These are phyloP conservation scores for Allomyces macrogynus DNA, from an alignment of 192 early-diverging fungal genomes.

Conservation along the genomic window DNA sequence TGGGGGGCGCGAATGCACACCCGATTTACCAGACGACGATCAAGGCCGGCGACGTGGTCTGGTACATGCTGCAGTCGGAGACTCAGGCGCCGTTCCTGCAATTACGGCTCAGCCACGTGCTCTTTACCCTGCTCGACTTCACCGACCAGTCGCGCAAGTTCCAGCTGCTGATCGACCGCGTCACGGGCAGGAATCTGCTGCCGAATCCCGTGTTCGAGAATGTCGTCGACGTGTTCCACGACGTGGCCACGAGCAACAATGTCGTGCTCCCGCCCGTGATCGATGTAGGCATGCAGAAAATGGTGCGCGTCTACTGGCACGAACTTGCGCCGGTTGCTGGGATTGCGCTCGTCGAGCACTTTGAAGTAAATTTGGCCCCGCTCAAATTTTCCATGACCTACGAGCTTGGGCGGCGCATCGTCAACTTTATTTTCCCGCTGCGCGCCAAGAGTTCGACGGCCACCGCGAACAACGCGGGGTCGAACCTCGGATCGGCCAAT, in stretches of 20 bases:
- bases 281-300: constrained; percentile 33
- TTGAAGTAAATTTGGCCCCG: constrained; percentile 73
- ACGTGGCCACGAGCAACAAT: neutral
- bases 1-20: neutral
- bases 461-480: neutral
- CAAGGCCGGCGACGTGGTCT: neutral
- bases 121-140: neutral
- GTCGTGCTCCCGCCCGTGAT: neutral
- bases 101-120: neutral
- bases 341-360: constrained; percentile 72
- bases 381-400: constrained; percentile 64
- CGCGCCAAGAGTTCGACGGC: constrained; percentile 8
- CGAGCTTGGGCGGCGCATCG: constrained; percentile 59
- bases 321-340: constrained; percentile 75
- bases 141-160: neutral
- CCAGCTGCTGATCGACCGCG: neutral
- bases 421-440: constrained; percentile 65
- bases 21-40: neutral
- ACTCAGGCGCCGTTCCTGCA: neutral
- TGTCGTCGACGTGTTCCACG: neutral
- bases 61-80: neutral
- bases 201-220: neutral
- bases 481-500: neutral
- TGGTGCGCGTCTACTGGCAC: constrained; percentile 61
- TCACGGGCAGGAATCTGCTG: neutral